Base-by-base conservation (phyloP, 202 grass and related monocot species). In the Setaria italica region DNA sequence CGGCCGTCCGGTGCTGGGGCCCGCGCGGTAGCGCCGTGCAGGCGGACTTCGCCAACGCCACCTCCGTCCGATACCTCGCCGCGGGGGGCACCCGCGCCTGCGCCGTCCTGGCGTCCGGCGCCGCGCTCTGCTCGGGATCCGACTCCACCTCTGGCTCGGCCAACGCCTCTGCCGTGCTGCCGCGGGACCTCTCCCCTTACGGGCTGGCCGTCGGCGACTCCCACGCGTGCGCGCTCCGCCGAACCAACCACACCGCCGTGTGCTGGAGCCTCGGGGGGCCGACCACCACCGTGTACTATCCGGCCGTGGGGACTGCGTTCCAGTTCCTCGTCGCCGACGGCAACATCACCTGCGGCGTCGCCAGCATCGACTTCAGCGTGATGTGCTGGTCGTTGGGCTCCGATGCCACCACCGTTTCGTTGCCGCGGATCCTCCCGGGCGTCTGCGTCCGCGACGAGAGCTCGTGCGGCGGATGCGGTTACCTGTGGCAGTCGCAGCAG, bases 311-410 rank as follows among this genome's bases (percentile, higher is more conserved):
- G 16, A 92, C 85, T 5, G 4, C 2, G 0, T 94, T 99, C 87
- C 82, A 60, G 86, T 81, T 91, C 84, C 86, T 99, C 86, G 90
- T 91, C 64, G 91, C 96, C 0, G 93, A 73, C 9, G 96, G 87
- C 20, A 88, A 94, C 86, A 67, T 88, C 55, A 99, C 90, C 1
- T 99, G 96, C 84, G 96, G 97, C 82, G 84, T 99, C 25, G 83
- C 62, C 4, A 76, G 49, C 30, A 6, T 1, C 19, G 85, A 99
- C 66, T 90, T 64, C 77, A 67, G 21, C 15, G 87, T 94, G 1
- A 15, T 85, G 0, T 99, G 97, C 81, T 99, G 97, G 97, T 63
- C 82, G 5, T 1, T 11, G 12, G 48, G 19, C 42, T 20, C 50
- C 2, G 60, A 0, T 0, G 85, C 85, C 1, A 4, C 15, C 5